Conservation (phyloP, 768 basidiomycete genomes). For the Hypholoma fasciculare region DNA sequence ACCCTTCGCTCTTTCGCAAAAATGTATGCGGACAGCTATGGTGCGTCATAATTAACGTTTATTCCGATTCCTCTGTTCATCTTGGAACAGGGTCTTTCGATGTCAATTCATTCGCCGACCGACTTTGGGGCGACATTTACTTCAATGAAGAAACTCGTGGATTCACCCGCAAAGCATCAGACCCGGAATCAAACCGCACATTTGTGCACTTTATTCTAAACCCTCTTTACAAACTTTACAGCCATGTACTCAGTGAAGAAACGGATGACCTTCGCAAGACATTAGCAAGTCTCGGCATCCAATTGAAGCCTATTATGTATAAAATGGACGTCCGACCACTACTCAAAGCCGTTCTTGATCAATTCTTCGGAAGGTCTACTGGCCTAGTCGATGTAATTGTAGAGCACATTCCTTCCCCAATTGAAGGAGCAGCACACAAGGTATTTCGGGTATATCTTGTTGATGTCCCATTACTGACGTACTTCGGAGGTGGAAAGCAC, state of each 20-base stretch:
- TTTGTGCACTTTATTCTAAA: slow-evolving; percentile 97
- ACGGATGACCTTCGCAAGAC: slow-evolving; percentile 86
- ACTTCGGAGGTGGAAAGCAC: slow-evolving; percentile 68
- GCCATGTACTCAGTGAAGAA: slow-evolving; percentile 92
- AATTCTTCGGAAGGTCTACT: slow-evolving; percentile 91
- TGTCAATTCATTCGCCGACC: slow-evolving; percentile 80
- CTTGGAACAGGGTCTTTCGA: slow-evolving; percentile 64
- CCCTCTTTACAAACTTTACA: slow-evolving; percentile 96
- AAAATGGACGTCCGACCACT: slow-evolving; percentile 98
- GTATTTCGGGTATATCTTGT: slow-evolving; percentile 30
- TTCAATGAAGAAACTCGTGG: slow-evolving; percentile 83
- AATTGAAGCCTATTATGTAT: slow-evolving; percentile 90
- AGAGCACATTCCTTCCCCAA: slow-evolving; percentile 86
- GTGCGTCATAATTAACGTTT: slow-evolving; percentile 36
- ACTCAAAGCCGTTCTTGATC: slow-evolving; percentile 88
- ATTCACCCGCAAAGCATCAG: slow-evolving; percentile 83
- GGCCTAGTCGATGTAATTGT: slow-evolving; percentile 93
- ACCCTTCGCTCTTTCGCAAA: slow-evolving; percentile 92
- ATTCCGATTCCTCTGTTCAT: background rate
- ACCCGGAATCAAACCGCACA: slow-evolving; percentile 76
- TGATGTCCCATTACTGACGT: background rate
- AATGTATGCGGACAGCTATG: slow-evolving; percentile 94
- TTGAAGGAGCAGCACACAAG: slow-evolving; percentile 58
- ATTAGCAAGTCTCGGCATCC: slow-evolving; percentile 73
- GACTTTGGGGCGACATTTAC: slow-evolving; percentile 98